A percentile compares a stretch with the other conserved stretches of the same genome.
These are phyloP conservation scores for Rugonectria rugulosa DNA, from an alignment of 2,329 filamentous ascomycete genomes.

Conservation along the genomic window DNA sequence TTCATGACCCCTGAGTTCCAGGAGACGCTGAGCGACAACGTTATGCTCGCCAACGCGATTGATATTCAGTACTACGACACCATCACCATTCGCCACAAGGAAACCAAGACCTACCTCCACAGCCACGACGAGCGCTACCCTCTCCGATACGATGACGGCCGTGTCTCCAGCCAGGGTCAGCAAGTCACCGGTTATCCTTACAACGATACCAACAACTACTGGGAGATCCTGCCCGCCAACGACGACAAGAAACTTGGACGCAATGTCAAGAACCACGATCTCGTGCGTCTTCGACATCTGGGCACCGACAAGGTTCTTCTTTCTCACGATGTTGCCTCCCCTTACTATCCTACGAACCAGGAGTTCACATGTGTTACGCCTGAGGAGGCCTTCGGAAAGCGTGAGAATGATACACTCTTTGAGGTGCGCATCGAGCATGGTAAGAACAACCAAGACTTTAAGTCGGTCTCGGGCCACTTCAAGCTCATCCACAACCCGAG, in stretches of 20 bases:
- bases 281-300: slow-evolving; percentile 85
- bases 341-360: slow-evolving; percentile 96
- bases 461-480: slow-evolving; percentile 90
- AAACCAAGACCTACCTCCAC: slow-evolving; percentile 95
- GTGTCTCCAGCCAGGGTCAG: slow-evolving; percentile 96
- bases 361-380: slow-evolving; percentile 87
- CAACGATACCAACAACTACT: slow-evolving; percentile 99
- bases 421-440: slow-evolving; percentile 89
- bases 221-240: slow-evolving; percentile 83
- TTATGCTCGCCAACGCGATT: slow-evolving; percentile 86
- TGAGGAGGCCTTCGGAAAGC: slow-evolving; percentile 75
- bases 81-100: slow-evolving; percentile 92
- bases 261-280: slow-evolving; percentile 81
- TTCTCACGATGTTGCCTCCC: slow-evolving; percentile 96
- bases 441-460: slow-evolving; percentile 84
- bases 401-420: slow-evolving; percentile 90
- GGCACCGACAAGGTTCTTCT: slow-evolving; percentile 86
- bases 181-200: slow-evolving; percentile 98
- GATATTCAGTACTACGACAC: slow-evolving; percentile 89
- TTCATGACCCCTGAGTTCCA: slow-evolving; percentile 99
- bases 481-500: slow-evolving; percentile 94
- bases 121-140: slow-evolving; percentile 91
- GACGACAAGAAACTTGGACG: slow-evolving; percentile 66
- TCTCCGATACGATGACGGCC: slow-evolving; percentile 94
- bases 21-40: slow-evolving; percentile 93